Conservation (phyloP, 257 asterid species). For the Gynochthodes officinalis region DNA sequence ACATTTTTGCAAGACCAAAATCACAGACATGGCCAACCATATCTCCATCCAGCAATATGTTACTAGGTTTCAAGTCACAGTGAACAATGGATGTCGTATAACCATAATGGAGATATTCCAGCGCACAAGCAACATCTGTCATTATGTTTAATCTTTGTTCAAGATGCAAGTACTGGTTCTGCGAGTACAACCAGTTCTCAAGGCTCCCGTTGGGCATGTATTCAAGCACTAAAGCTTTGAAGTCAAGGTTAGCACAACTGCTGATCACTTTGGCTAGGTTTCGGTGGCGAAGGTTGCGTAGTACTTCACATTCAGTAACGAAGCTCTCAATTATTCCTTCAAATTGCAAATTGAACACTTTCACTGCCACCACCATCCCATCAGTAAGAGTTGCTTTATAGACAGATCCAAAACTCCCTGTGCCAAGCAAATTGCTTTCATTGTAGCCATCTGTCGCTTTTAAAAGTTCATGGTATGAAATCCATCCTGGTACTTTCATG, state of each 20-base stretch:
- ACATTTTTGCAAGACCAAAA: conserved; percentile 8
- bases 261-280: conserved; percentile 6
- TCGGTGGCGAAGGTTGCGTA: conserved; percentile 2
- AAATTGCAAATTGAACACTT: background rate
- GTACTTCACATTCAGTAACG: background rate
- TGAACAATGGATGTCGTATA: background rate
- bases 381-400: background rate
- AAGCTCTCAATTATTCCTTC: background rate
- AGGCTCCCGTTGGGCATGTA: conserved; percentile 12
- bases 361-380: background rate
- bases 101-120: conserved; percentile 12
- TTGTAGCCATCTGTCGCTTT: conserved; percentile 1
- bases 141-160: background rate
- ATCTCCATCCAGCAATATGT: background rate
- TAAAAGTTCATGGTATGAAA: conserved; percentile 8
- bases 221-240: conserved; percentile 3
- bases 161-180: background rate
- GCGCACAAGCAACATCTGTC: conserved; percentile 2
- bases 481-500: too few relatives aligned
- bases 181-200: conserved; percentile 10
- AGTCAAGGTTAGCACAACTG: background rate
- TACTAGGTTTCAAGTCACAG: conserved; percentile 11
- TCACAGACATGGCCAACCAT: conserved; percentile 6
- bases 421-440: background rate
- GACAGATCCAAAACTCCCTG: background rate